Conservation (phyloP, 2,329 filamentous ascomycete genomes). For the Penicillium sp. region DNA sequence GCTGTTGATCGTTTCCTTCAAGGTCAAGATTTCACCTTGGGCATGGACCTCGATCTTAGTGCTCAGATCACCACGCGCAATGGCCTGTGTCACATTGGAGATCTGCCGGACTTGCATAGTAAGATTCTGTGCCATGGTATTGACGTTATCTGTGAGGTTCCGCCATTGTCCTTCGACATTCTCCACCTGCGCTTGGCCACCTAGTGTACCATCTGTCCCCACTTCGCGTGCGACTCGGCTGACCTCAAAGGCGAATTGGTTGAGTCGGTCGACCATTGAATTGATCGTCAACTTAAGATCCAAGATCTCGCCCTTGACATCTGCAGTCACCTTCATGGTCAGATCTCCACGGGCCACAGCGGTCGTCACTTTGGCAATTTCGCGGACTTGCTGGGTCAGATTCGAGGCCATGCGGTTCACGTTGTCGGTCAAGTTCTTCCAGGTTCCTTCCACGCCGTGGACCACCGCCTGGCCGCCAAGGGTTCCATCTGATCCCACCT, state of each 20-base stretch:
- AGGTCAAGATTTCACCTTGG: slow-evolving; percentile 83
- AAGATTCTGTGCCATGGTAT: slow-evolving; percentile 63
- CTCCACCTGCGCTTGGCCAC: slow-evolving; percentile 61
- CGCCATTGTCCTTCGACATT: slow-evolving; percentile 65
- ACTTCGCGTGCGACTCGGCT: slow-evolving; percentile 64
- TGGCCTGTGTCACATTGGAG: slow-evolving; percentile 87
- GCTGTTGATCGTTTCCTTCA: slow-evolving; percentile 96
- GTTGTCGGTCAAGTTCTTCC: slow-evolving; percentile 87
- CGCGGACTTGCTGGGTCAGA: slow-evolving; percentile 89
- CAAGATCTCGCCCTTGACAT: slow-evolving; percentile 86
- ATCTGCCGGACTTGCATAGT: slow-evolving; percentile 75
- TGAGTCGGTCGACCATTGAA: slow-evolving; percentile 62
- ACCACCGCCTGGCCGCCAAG: slow-evolving; percentile 90
- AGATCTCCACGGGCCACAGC: slow-evolving; percentile 89
- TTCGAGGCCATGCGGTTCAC: slow-evolving; percentile 98
- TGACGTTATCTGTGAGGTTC: slow-evolving; percentile 63
- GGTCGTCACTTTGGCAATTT: slow-evolving; percentile 92
- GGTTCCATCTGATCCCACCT: slow-evolving; percentile 90
- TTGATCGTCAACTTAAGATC: slow-evolving; percentile 85
- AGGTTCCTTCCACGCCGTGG: slow-evolving; percentile 91
- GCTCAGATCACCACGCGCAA: slow-evolving; percentile 90
- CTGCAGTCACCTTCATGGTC: slow-evolving; percentile 88
- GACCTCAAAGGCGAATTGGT: slow-evolving; percentile 62
- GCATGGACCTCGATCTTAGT: slow-evolving; percentile 92
- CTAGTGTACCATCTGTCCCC: slow-evolving; percentile 60